These are phyloP conservation scores for Erythrobasidium yunnanense DNA, from an alignment of 768 basidiomycete species.

Conservation along the genomic window DNA sequence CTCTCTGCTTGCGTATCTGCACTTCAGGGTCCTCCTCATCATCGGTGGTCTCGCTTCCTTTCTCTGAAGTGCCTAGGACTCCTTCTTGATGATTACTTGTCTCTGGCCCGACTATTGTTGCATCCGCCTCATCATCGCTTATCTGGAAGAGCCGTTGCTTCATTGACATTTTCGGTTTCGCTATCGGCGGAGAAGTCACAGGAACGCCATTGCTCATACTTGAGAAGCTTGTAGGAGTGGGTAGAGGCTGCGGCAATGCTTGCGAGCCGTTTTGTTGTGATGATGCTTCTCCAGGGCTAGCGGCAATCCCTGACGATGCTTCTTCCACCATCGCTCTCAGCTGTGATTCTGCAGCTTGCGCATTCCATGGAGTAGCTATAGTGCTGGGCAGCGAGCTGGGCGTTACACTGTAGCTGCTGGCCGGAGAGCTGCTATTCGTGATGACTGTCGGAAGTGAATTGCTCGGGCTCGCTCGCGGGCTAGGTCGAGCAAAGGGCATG, in stretches of 20 bases:
- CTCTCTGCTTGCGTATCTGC: background rate
- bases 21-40: background rate
- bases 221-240: background rate
- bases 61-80: background rate
- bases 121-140: background rate
- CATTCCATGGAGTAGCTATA: background rate
- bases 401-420: background rate
- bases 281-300: too few species aligned
- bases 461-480: too few species aligned
- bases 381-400: background rate
- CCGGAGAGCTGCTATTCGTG: too few species aligned
- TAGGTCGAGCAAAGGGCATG: background rate
- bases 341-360: background rate
- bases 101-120: background rate
- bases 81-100: background rate
- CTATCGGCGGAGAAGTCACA: background rate
- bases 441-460: background rate
- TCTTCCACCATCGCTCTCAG: background rate
- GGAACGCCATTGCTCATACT: background rate
- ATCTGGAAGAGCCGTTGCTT: constrained; percentile 19
- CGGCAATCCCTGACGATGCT: background rate
- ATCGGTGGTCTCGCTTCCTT: too few species aligned
- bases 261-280: too few species aligned
- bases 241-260: background rate
- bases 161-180: background rate